Conservation (phyloP, 805 yeast species). For the Monosporozyma yasuniensis region DNA sequence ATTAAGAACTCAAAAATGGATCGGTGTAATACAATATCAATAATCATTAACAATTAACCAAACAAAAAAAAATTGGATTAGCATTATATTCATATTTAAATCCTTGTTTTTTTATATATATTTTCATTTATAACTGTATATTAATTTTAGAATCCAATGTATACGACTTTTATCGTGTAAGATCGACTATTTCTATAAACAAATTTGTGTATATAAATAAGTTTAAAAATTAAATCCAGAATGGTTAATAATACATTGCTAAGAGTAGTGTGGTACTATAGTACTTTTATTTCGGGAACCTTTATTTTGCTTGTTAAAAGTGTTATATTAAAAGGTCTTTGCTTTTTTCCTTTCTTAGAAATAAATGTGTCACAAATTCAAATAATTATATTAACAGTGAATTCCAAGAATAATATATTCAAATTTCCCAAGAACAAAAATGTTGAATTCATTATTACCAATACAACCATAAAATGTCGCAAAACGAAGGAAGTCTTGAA, state of each 20-base stretch:
- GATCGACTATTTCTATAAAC: too few species aligned
- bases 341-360: neutral
- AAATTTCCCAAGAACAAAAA: too few species aligned
- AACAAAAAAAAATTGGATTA: neutral
- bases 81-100: constrained; percentile 1
- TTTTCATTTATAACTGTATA: constrained; percentile 1
- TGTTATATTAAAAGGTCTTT: neutral
- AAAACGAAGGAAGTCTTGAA: neutral
- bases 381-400: neutral
- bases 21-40: neutral
- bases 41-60: neutral
- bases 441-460: too few species aligned
- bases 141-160: neutral
- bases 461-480: neutral
- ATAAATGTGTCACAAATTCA: neutral
- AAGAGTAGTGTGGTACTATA: too few species aligned
- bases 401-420: too few species aligned
- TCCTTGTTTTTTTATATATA: neutral
- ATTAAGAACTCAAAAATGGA: neutral
- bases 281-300: too few species aligned
- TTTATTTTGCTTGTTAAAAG: neutral
- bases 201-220: too few species aligned
- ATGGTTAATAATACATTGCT: neutral
- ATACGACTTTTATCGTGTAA: neutral
- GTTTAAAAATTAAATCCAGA: too few species aligned